These are phyloP conservation scores for Penicillium brevicompactum DNA, from an alignment of 2,329 filamentous ascomycete species.

Conservation along the genomic window DNA sequence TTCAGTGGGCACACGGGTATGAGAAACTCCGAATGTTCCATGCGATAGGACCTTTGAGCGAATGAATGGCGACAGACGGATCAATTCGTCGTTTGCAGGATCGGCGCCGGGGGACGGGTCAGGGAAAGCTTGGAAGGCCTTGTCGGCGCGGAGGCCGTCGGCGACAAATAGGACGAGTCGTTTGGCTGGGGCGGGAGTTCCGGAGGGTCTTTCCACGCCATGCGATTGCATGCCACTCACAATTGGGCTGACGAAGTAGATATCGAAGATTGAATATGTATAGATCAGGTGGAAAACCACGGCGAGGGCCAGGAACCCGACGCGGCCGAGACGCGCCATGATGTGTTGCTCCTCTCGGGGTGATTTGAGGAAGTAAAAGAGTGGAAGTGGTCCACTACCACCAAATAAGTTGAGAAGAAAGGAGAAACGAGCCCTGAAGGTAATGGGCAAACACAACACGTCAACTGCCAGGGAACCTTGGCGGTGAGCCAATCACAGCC, in stretches of 20 bases:
- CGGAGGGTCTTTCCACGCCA: conserved; percentile 62
- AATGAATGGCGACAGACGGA: conserved; percentile 85
- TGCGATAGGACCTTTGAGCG: conserved; percentile 85
- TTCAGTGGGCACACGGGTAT: conserved; percentile 95
- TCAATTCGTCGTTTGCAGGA: conserved; percentile 50
- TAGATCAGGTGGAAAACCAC: conserved; percentile 93
- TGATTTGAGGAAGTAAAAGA: conserved; percentile 18
- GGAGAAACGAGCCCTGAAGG: conserved; percentile 12
- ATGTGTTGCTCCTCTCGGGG: conserved; percentile 13
- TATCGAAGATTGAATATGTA: conserved; percentile 94
- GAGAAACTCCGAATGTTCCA: conserved; percentile 95
- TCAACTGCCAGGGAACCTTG: conserved; percentile 21
- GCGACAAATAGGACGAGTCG: conserved; percentile 92
- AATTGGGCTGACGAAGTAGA: conserved; percentile 97
- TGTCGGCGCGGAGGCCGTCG: conserved; percentile 96
- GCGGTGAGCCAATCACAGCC: conserved; percentile 30
- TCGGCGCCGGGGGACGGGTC: conserved; percentile 69
- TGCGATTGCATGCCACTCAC: conserved; percentile 92
- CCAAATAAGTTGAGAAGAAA: conserved; percentile 17
- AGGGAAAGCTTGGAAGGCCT: conserved; percentile 90
- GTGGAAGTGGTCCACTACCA: conserved; percentile 23
- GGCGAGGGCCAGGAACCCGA: conserved; percentile 84
- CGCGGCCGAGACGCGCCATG: conserved; percentile 64
- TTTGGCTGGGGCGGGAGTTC: conserved; percentile 75
- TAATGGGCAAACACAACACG: conserved; percentile 8